These are phyloP conservation scores for Candida tammaniensis DNA, from an alignment of 805 yeast species.

Conservation along the genomic window DNA sequence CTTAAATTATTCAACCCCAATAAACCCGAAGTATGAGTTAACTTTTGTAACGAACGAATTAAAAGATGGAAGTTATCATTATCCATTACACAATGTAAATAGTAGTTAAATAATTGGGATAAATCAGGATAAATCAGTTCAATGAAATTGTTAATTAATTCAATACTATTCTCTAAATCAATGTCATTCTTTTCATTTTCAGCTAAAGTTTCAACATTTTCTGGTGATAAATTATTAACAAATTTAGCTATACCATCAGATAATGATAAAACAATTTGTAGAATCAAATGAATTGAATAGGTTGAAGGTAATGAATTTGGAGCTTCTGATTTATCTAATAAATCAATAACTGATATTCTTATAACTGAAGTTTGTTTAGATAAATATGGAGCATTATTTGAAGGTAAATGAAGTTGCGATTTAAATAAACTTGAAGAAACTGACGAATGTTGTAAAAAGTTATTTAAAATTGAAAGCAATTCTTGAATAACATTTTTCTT, in stretches of 20 bases:
- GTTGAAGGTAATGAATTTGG: conserved; percentile 60
- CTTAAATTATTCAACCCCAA: conserved; percentile 56
- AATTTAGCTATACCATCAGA: conserved; percentile 68
- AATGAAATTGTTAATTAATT: conserved; percentile 32
- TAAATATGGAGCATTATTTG: conserved; percentile 18
- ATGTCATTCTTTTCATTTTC: no score
- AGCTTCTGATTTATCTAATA: conserved; percentile 77
- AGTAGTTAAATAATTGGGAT: conserved; percentile 28
- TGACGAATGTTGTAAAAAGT: conserved; percentile 17
- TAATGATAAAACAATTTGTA: conserved; percentile 49
- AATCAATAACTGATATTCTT: conserved; percentile 63
- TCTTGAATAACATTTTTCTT: conserved; percentile 62
- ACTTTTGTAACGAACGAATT: conserved; percentile 72
- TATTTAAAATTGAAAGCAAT: conserved; percentile 36
- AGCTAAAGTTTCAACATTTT: conserved; percentile 6
- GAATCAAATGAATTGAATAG: conserved; percentile 56
- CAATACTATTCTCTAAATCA: conserved; percentile 37
- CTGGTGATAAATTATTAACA: conserved; percentile 37
- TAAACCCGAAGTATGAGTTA: conserved; percentile 80
- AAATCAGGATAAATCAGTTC: conserved; percentile 26
- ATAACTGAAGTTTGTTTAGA: conserved; percentile 43
- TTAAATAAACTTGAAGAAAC: conserved; percentile 17
- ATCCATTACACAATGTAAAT: conserved; percentile 66
- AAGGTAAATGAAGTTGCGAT: conserved; percentile 17
- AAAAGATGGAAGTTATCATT: conserved; percentile 63